Evolutionary conservation across 805 yeast species (phyloP).

Genomic region (Pichia rugopelliculosa): DNA sequence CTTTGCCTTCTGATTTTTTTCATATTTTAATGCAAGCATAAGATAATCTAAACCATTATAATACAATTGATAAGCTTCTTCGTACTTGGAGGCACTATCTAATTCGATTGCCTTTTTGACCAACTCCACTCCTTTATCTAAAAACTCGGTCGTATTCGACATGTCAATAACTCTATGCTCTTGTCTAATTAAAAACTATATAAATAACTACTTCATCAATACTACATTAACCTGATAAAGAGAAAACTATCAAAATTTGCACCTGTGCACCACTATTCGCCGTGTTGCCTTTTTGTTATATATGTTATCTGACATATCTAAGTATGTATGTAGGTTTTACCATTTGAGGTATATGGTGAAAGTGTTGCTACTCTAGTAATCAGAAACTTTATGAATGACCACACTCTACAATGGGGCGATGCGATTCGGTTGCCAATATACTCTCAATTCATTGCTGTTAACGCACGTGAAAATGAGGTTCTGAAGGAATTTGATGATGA

Average conservation of each 20-base stretch:
- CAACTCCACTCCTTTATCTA: slow-evolving; percentile 89
- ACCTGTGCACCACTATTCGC: not conserved
- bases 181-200: too few relatives aligned
- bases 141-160: slow-evolving; percentile 50
- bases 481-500: not conserved
- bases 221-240: not conserved
- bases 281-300: too few relatives aligned
- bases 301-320: too few relatives aligned
- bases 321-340: too few relatives aligned
- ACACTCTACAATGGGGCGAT: too few relatives aligned
- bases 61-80: slow-evolving; percentile 89
- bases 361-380: not conserved
- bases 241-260: not conserved
- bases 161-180: slow-evolving; percentile 6
- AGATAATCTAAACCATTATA: slow-evolving; percentile 90
- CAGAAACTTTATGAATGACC: not conserved
- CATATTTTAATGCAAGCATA: slow-evolving; percentile 92
- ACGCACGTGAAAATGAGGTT: not conserved
- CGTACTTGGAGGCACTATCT: slow-evolving; percentile 82
- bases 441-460: not conserved
- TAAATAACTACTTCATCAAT: too few relatives aligned
- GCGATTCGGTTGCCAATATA: too few relatives aligned
- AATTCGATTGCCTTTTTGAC: slow-evolving; percentile 94
- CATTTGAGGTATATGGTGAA: too few relatives aligned
- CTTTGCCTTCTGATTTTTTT: slow-evolving; percentile 82